phyloP scores from a whole-genome alignment of 345 rosid genomes.

The Nephelium lappaceum region DNA sequence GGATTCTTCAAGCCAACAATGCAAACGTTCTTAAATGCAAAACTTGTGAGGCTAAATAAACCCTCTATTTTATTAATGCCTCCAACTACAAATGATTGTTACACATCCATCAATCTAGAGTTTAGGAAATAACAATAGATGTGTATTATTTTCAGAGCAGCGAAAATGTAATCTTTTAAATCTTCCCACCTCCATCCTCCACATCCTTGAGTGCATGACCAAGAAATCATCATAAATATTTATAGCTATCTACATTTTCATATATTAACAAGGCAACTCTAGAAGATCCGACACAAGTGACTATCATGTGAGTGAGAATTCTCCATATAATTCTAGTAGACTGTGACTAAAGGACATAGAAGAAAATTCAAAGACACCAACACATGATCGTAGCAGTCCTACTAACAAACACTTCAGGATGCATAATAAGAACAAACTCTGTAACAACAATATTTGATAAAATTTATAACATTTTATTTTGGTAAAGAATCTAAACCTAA shows the following conservation, averaged over 20 bases:
- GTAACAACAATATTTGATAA: too few species aligned
- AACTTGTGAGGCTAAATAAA: not conserved
- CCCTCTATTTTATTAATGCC: not conserved
- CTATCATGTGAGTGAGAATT: too few species aligned
- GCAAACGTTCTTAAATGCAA: not conserved
- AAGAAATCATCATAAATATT: not conserved
- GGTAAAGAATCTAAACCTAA: too few species aligned
- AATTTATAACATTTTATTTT: too few species aligned
- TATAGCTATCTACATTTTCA: not conserved
- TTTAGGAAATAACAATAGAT: not conserved
- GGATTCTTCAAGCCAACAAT: not conserved
- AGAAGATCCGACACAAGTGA: too few species aligned
- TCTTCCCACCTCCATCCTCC: not conserved
- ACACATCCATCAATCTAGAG: not conserved
- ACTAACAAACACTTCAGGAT: not conserved
- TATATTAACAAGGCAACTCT: not conserved
- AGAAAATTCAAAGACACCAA: not conserved
- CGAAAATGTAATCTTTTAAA: not conserved
- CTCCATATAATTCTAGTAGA: not conserved
- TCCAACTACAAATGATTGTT: too few species aligned
- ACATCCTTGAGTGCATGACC: not conserved
- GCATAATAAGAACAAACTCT: too few species aligned
- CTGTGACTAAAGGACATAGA: not conserved
- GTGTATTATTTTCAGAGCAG: not conserved
- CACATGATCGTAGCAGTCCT: not conserved